A percentile compares a stretch with the other conserved stretches of the same genome.
Evolutionary conservation across 768 basidiomycete species (phyloP).

Genomic region (Panaeolus cyanescens): DNA sequence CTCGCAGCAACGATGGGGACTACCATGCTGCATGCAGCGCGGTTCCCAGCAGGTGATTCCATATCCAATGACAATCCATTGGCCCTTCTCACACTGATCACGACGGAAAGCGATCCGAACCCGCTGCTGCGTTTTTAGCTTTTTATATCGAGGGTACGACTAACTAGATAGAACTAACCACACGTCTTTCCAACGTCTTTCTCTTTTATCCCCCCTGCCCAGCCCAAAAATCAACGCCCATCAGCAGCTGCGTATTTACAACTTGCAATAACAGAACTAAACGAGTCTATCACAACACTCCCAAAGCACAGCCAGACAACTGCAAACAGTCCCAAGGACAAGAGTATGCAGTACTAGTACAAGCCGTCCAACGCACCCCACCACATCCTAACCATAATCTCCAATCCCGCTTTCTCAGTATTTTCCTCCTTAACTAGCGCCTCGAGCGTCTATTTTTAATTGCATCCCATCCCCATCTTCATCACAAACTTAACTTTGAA

Average conservation of each 20-base stretch:
- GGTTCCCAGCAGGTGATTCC: slow-evolving; percentile 3
- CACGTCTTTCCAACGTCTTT: background rate
- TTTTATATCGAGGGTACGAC: no score
- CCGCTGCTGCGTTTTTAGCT: background rate
- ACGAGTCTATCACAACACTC: background rate
- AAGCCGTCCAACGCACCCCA: background rate
- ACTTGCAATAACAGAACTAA: background rate
- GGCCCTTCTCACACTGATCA: slow-evolving; percentile 1
- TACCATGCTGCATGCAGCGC: background rate
- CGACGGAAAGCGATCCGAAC: background rate
- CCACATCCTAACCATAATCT: background rate
- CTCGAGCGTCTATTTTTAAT: slow-evolving; percentile 3
- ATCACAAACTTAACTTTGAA: slow-evolving; percentile 1
- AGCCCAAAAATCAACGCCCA: background rate
- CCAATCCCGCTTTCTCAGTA: background rate
- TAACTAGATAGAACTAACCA: no score
- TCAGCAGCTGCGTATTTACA: background rate
- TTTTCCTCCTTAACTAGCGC: background rate
- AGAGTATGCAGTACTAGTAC: no score
- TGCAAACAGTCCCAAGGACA: background rate
- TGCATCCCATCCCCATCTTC: background rate
- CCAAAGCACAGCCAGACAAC: background rate
- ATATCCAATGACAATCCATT: background rate
- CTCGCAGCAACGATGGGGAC: background rate
- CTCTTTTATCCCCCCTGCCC: background rate